Evolutionary conservation across 2,329 filamentous ascomycete species (phyloP), one percentile per base, ranked within the genome.

Genomic region (Alternaria burnsii): DNA sequence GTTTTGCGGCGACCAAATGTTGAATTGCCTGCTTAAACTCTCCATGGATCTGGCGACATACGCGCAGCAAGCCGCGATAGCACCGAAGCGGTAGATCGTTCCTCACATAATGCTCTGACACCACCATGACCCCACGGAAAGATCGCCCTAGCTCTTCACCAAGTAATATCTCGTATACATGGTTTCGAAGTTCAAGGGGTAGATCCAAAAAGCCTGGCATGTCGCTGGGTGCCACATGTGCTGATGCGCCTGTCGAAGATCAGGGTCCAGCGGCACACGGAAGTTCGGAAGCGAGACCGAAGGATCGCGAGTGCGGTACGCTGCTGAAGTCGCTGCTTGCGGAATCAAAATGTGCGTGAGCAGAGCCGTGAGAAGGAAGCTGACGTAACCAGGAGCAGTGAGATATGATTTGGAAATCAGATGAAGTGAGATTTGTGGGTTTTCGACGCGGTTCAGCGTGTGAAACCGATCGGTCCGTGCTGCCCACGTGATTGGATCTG

Each of bases 131-230:
- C 18, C 69, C 72, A n/a, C 71, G 71, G 22, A 67, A 68, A 42
- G 63, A 65, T 36, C 65, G 68, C 9, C 68, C 55, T 16, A 74
- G 48, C 34, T 63, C 59, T 54, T 74, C 68, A 8, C 56, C 30
- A 9, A 75, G 61, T 3, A 76, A 58, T n/a, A 69, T 22, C 24
- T 74, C 71, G 53, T 75, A 76, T 3, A 76, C 65, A 62, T 70
- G 59, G 30, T 75, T 71, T 28, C 73, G 65, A 8, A 74, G 55
- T 58, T 76, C 73, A 42, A 74, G 44, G 34, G 73, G 71, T 12
- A 76, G 51, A 43, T 73, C 72, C 55, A 76, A 51, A n/a, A 76
- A 71, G 30, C 71, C 65, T n/a, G 68, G 60, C 73, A 76, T 74
- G 32, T 8, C 12, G 50, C 32, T 50, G 46, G 36, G 14, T 26